Percentiles rank a stretch among this genome's conserved stretches.
These are phyloP conservation scores for Aristolochia californica DNA, from an alignment of 164 flowering plant species.

Conservation along the genomic window DNA sequence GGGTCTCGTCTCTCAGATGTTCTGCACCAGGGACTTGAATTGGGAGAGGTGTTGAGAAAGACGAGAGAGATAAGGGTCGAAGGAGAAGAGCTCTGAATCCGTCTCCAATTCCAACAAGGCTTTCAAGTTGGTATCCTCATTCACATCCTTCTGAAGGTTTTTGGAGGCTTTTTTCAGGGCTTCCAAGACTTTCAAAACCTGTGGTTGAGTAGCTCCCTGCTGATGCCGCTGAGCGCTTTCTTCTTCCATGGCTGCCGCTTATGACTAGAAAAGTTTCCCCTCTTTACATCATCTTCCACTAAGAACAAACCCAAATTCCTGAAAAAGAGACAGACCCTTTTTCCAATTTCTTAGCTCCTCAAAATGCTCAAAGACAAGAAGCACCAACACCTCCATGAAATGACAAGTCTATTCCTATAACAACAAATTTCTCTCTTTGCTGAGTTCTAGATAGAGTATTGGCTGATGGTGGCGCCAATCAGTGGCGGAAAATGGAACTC, in stretches of 20 bases:
- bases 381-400: too few relatives aligned
- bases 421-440: too few relatives aligned
- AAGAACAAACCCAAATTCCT: too few relatives aligned
- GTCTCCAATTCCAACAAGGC: slow-evolving; percentile 53
- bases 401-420: too few relatives aligned
- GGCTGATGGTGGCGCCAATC: too few relatives aligned
- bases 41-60: slow-evolving; percentile 37
- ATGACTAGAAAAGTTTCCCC: too few relatives aligned
- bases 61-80: slow-evolving; percentile 48
- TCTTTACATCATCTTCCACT: too few relatives aligned
- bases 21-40: slow-evolving; percentile 31
- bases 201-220: not conserved
- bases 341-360: too few relatives aligned
- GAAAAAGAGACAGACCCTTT: too few relatives aligned
- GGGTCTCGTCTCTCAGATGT: slow-evolving; percentile 17
- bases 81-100: slow-evolving; percentile 35
- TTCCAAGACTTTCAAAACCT: slow-evolving; percentile 44
- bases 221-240: not conserved
- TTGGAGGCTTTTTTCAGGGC: slow-evolving; percentile 72
- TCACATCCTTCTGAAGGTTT: slow-evolving; percentile 29
- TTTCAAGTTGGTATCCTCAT: slow-evolving; percentile 37
- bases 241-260: not conserved
- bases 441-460: too few relatives aligned
- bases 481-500: too few relatives aligned
- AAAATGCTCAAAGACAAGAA: too few relatives aligned